phyloP scores from a whole-genome alignment of 1,284 basidiomycete genomes.

The Ustilago vetiveriae region DNA sequence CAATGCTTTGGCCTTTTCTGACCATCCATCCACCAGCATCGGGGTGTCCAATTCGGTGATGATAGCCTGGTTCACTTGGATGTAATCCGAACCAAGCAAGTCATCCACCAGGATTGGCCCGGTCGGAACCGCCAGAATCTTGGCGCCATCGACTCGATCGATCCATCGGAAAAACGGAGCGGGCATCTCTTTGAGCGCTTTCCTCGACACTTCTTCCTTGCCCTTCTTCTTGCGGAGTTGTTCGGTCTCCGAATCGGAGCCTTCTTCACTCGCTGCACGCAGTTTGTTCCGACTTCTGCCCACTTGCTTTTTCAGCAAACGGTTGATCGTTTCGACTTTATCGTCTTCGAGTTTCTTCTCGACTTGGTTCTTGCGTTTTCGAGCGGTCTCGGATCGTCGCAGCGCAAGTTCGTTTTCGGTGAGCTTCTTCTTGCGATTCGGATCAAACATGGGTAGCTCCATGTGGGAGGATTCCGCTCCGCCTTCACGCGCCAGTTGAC shows the following conservation, averaged over 20 bases:
- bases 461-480: conserved; percentile 45
- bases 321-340: conserved; percentile 88
- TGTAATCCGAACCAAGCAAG: conserved; percentile 13
- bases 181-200: conserved; percentile 42
- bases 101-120: conserved; percentile 21
- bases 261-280: conserved; percentile 22
- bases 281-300: conserved; percentile 55
- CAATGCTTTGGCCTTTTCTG: too few species aligned
- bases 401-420: conserved; percentile 84
- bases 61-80: conserved; percentile 20
- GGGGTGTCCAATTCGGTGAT: conserved; percentile 26
- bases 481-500: conserved; percentile 57
- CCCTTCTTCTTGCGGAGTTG: conserved; percentile 14
- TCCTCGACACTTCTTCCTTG: conserved; percentile 23
- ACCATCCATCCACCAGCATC: too few species aligned
- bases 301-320: conserved; percentile 79
- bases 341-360: conserved; percentile 93
- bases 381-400: conserved; percentile 82
- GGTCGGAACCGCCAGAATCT: conserved; percentile 24
- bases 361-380: conserved; percentile 82
- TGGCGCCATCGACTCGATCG: conserved; percentile 26
- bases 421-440: conserved; percentile 75
- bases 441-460: conserved; percentile 67
- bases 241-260: conserved; percentile 33
- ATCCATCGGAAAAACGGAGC: conserved; percentile 30